phyloP scores from a whole-genome alignment of 805 yeast species.

The Saccharomycopsis sp. region DNA sequence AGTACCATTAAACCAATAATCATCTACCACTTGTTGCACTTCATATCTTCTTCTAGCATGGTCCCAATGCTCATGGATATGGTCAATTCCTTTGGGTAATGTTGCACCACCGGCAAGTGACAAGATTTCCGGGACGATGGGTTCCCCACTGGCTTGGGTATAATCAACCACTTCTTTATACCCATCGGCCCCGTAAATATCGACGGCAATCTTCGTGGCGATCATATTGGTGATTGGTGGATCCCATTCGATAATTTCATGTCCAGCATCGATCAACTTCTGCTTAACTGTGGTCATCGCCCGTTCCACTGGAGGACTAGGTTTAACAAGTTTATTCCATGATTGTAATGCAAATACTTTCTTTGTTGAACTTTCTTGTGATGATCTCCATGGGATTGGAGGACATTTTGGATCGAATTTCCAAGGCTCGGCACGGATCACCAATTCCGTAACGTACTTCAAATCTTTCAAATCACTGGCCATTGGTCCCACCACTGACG shows the following conservation, averaged over 20 bases:
- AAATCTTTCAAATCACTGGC: conserved; percentile 28
- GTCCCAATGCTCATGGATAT: conserved; percentile 34
- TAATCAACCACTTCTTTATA: conserved; percentile 28
- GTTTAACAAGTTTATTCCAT: conserved; percentile 28
- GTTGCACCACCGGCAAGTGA: conserved; percentile 24
- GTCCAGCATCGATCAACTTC: conserved; percentile 31
- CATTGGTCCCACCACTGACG: conserved; percentile 34
- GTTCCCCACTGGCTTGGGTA: conserved; percentile 29
- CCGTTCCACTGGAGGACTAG: conserved; percentile 50
- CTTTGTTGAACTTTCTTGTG: too few species aligned
- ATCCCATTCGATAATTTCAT: conserved; percentile 37
- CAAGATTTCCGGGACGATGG: conserved; percentile 26
- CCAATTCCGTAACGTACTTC: conserved; percentile 30
- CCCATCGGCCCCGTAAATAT: conserved; percentile 32
- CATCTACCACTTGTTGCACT: conserved; percentile 33
- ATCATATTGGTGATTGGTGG: conserved; percentile 29
- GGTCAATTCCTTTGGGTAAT: conserved; percentile 9
- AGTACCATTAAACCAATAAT: conserved; percentile 31
- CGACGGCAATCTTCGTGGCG: conserved; percentile 25
- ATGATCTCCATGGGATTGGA: conserved; percentile 45
- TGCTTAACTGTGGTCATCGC: conserved; percentile 31
- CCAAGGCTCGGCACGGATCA: conserved; percentile 41
- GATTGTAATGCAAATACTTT: too few species aligned
- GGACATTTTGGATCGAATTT: conserved; percentile 40
- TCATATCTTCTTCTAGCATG: conserved; percentile 31